Percentiles rank a stretch among this genome's conserved stretches.
These are phyloP conservation scores for Albatrellus ellisii DNA, from an alignment of 768 basidiomycete genomes.

Conservation along the genomic window DNA sequence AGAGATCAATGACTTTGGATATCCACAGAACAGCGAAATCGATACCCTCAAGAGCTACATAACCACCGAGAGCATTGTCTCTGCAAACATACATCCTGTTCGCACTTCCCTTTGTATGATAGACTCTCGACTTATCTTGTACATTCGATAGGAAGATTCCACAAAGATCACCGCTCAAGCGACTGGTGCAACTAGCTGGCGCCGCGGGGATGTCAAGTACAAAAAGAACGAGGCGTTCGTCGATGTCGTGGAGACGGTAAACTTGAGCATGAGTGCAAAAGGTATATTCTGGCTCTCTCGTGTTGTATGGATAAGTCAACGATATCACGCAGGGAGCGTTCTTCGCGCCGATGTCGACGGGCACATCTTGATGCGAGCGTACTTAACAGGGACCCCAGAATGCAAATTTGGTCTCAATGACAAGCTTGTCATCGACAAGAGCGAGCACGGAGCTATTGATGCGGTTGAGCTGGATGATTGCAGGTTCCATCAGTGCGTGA, in stretches of 20 bases:
- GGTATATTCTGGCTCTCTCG: constrained; percentile 31
- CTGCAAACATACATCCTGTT: constrained; percentile 73
- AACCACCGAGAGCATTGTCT: constrained; percentile 92
- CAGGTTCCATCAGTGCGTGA: constrained; percentile 97
- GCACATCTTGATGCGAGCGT: constrained; percentile 96
- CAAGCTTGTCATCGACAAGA: constrained; percentile 93
- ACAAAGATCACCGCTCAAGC: constrained; percentile 96
- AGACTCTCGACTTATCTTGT: background rate
- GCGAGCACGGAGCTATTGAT: constrained; percentile 39
- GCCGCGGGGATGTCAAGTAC: constrained; percentile 92
- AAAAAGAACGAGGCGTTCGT: constrained; percentile 99
- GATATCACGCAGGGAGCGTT: constrained; percentile 46
- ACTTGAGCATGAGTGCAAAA: constrained; percentile 94
- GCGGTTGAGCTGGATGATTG: constrained; percentile 97
- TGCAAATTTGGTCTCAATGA: constrained; percentile 99
- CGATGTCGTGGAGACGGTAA: constrained; percentile 97
- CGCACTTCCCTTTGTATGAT: constrained; percentile 15
- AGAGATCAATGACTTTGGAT: constrained; percentile 99
- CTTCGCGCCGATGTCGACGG: constrained; percentile 97
- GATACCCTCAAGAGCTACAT: constrained; percentile 97
- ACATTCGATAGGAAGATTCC: constrained; percentile 67
- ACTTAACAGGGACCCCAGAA: constrained; percentile 92
- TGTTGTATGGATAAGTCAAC: constrained; percentile 1
- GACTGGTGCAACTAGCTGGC: constrained; percentile 93
- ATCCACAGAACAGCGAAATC: constrained; percentile 97